Conservation (phyloP, 345 rosid species). For the Heritiera littoralis region DNA sequence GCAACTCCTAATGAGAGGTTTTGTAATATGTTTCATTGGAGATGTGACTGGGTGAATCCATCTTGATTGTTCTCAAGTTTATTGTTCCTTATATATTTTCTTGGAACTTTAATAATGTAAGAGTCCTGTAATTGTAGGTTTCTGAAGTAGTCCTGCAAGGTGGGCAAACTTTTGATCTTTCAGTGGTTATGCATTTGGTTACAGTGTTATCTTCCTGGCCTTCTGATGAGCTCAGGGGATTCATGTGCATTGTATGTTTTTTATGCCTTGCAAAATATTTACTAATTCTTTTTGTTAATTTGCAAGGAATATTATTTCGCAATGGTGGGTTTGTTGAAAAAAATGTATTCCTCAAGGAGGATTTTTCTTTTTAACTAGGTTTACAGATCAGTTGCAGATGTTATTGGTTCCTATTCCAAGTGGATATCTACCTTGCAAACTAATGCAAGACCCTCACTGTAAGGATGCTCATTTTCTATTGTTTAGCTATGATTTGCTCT, state of each 20-base stretch:
- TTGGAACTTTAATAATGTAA: constrained; percentile 37
- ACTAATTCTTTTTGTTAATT: constrained; percentile 15
- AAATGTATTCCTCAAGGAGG: constrained; percentile 1
- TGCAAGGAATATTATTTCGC: not conserved
- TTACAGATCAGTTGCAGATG: constrained; percentile 86
- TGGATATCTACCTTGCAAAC: constrained; percentile 72
- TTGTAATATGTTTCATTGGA: not conserved
- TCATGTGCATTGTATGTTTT: constrained; percentile 70
- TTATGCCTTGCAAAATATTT: constrained; percentile 21
- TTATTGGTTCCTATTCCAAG: constrained; percentile 92
- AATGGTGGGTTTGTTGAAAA: not conserved
- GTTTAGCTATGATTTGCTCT: not conserved
- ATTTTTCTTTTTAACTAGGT: constrained; percentile 50
- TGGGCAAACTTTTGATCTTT: constrained; percentile 66
- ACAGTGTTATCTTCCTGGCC: constrained; percentile 61
- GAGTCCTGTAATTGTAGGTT: constrained; percentile 54
- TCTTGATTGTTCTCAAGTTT: constrained; percentile 11
- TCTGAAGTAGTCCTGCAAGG: constrained; percentile 80
- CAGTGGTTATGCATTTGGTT: constrained; percentile 77
- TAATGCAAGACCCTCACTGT: constrained; percentile 73
- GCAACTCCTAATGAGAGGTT: not conserved
- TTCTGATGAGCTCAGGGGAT: constrained; percentile 68
- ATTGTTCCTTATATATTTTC: constrained; percentile 6
- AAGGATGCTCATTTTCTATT: constrained; percentile 38
- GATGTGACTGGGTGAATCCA: not conserved